Conservation (phyloP, 768 basidiomycete genomes). For the Rickenella mellea region DNA sequence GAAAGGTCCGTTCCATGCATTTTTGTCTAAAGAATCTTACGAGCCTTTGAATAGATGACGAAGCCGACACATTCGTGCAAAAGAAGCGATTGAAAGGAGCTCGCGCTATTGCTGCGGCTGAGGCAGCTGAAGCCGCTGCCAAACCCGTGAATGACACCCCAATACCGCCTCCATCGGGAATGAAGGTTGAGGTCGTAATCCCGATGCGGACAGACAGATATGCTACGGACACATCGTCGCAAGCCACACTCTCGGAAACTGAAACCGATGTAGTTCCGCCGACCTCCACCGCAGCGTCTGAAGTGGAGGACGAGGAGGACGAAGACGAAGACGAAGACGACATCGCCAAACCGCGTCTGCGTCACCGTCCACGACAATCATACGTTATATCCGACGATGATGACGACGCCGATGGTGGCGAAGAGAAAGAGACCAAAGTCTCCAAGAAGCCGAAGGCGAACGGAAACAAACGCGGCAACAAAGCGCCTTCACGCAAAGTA, state of each 20-base stretch:
- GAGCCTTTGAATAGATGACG: slow-evolving; percentile 31
- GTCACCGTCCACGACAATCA: slow-evolving; percentile 23
- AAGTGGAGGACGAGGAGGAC: slow-evolving; percentile 21
- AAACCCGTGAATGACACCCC: slow-evolving; percentile 14
- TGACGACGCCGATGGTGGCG: slow-evolving; percentile 27
- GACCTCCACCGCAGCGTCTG: slow-evolving; percentile 22
- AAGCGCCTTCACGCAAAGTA: slow-evolving; percentile 12
- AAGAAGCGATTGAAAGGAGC: slow-evolving; percentile 72
- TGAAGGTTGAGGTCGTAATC: slow-evolving; percentile 52
- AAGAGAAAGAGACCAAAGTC: slow-evolving; percentile 21
- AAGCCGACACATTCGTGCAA: slow-evolving; percentile 34
- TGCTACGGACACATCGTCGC: slow-evolving; percentile 2
- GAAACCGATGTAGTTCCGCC: slow-evolving; percentile 10
- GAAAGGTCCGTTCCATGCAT: slow-evolving; percentile 33
- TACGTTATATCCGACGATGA: slow-evolving; percentile 47
- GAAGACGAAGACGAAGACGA: slow-evolving; percentile 16
- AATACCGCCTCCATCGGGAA: slow-evolving; percentile 26
- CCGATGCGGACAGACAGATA: slow-evolving; percentile 16
- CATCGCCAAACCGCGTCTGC: slow-evolving; percentile 26
- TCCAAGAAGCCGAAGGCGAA: slow-evolving; percentile 17
- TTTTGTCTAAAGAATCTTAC: slow-evolving; percentile 1
- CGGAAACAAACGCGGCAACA: slow-evolving; percentile 10
- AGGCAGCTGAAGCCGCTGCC: slow-evolving; percentile 23
- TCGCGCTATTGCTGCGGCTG: slow-evolving; percentile 54
- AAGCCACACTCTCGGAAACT: slow-evolving; percentile 13